Percentiles rank a stretch among this genome's conserved stretches.
These are phyloP conservation scores for Wallacemonas sp. DNA, from an alignment of 208 protist genomes.

Conservation along the genomic window DNA sequence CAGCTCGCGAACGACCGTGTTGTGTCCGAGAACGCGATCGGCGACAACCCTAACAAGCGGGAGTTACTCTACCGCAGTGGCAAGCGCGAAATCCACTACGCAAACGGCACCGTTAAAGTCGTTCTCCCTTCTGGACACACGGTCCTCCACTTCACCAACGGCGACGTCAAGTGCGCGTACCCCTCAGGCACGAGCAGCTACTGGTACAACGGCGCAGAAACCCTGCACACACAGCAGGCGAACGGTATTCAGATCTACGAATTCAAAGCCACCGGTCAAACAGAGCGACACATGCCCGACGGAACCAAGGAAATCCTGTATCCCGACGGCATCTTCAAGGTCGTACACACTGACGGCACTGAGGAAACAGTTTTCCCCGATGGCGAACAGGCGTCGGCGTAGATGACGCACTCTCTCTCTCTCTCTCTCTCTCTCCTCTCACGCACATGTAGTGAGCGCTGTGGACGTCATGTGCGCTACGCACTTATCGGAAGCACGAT, in stretches of 20 bases:
- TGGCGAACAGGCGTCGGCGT: slow-evolving; percentile 7
- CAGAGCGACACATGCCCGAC: slow-evolving; percentile 85
- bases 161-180: slow-evolving; percentile 90
- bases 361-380: slow-evolving; percentile 86
- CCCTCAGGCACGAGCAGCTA: slow-evolving; percentile 89
- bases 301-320: slow-evolving; percentile 95
- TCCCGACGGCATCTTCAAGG: slow-evolving; percentile 90
- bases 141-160: slow-evolving; percentile 90
- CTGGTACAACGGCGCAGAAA: slow-evolving; percentile 91
- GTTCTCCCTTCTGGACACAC: slow-evolving; percentile 82
- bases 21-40: slow-evolving; percentile 66
- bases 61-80: slow-evolving; percentile 88
- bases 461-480: no score
- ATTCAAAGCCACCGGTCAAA: slow-evolving; percentile 88
- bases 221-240: slow-evolving; percentile 88
- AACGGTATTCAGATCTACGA: slow-evolving; percentile 89
- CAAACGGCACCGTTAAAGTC: slow-evolving; percentile 91
- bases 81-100: slow-evolving; percentile 90
- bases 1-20: slow-evolving; percentile 62
- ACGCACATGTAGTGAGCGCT: no score
- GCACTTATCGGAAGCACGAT: no score
- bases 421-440: slow-evolving; percentile 1
- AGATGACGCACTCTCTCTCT: background rate
- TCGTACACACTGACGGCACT: slow-evolving; percentile 67
- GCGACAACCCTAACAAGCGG: slow-evolving; percentile 85